These are phyloP conservation scores for Cladosporium colombiae DNA, from an alignment of 2,329 filamentous ascomycete species.

Conservation along the genomic window DNA sequence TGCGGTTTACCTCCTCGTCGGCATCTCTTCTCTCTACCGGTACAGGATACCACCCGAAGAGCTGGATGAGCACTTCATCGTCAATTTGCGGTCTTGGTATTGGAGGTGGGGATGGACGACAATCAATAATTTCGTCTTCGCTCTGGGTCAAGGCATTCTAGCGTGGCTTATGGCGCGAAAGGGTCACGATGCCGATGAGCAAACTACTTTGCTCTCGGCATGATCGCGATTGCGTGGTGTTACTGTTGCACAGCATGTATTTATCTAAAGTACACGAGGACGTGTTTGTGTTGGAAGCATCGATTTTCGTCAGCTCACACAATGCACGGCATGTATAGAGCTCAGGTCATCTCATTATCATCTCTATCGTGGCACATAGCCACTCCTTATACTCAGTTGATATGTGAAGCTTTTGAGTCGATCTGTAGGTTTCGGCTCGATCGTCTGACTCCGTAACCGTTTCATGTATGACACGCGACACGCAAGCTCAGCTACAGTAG, in stretches of 20 bases:
- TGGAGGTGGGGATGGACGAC: constrained; percentile 6
- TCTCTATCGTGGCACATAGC: background rate
- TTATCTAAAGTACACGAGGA: background rate
- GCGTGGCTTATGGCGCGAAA: background rate
- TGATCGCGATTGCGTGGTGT: background rate
- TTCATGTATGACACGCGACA: background rate
- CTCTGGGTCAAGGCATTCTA: background rate
- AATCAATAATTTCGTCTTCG: constrained; percentile 9
- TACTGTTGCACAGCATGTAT: background rate
- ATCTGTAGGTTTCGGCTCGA: background rate
- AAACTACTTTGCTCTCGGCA: background rate
- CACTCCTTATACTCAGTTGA: background rate
- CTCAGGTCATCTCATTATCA: background rate
- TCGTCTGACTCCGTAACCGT: background rate
- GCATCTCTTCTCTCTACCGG: constrained; percentile 1
- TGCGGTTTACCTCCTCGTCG: background rate
- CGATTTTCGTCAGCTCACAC: background rate
- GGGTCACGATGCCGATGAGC: background rate
- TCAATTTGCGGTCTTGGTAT: constrained; percentile 9
- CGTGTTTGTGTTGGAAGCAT: background rate
- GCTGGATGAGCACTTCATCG: constrained; percentile 6
- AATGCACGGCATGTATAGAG: background rate
- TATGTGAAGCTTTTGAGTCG: background rate
- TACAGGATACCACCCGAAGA: background rate
- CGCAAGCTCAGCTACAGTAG: background rate